Evolutionary conservation across 805 yeast genomes (phyloP), one percentile per base, ranked within the genome.

Genomic region (Saccharomycopsis babjevae): DNA sequence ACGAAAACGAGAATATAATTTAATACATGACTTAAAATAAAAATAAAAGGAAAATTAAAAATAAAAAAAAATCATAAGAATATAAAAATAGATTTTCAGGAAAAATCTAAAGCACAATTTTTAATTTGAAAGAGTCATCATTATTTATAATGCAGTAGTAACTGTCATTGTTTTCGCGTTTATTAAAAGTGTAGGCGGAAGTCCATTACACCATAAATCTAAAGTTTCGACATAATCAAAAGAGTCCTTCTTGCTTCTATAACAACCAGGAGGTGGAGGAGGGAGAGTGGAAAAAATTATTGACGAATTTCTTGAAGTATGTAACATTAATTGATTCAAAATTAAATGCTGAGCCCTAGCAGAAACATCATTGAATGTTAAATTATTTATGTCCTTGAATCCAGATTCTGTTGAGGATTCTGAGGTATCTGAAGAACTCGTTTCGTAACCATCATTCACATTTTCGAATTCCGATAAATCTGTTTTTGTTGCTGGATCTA

Each of bases 91-190:
- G 22, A 50, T 28, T 50, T 5, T 5, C 18, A 22, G n/a, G 16
- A 16, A 50, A 20, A 50, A 30, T 3, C 6, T 32, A 5, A 10
- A 32, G 5, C 36, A 32, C 36, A 46, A 20, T 11, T 46, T 5
- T 4, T 10, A 46, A 40, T 38, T 32, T 10, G 38, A 25, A 18
- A n/a, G 32, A 22, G 6, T 8, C 38, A 22, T 30, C 18, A 25
- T 16, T 28, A 18, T 1, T 66, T 74, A 92, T 64, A 93, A 75
- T 39, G 96, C 94, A 5, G 97, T 92, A 0, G 99, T 93, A 1
- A 93, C 99, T 0, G 99, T 94, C 78, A 94, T 91, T 0, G 96
- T 87, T 74, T 90, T 96, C 0, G 97, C 89, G 69, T 94, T 93
- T 59, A 94, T 79, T 64, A 94, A 72, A 70, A 94, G 70, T 1